Evolutionary conservation across 2,329 filamentous ascomycete genomes (phyloP).

Genomic region (Pochonia chlamydosporia): DNA sequence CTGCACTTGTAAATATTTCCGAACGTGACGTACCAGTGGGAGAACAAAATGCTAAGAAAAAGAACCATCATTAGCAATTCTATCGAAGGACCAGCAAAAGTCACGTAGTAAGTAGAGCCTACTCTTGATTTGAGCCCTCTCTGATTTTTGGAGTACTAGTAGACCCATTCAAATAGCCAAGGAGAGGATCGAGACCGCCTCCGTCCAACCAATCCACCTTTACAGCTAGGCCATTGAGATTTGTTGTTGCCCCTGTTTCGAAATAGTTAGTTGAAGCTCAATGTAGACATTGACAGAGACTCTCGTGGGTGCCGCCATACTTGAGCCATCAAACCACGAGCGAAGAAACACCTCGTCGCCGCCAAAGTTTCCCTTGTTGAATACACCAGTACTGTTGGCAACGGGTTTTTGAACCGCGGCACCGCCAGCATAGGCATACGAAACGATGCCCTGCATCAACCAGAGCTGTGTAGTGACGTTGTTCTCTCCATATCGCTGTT

Average conservation of each 20-base stretch:
- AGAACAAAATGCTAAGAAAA: conserved; percentile 19
- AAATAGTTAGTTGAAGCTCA: too few relatives aligned
- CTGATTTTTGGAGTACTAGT: conserved; percentile 14
- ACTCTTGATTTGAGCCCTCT: conserved; percentile 23
- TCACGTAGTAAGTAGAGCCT: conserved; percentile 5
- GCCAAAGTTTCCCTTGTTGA: conserved; percentile 19
- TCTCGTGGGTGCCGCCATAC: conserved; percentile 7
- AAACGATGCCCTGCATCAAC: conserved; percentile 22
- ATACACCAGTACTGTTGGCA: conserved; percentile 20
- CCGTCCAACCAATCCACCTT: conserved; percentile 24
- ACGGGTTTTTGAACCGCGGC: conserved; percentile 11
- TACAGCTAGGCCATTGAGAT: conserved; percentile 19
- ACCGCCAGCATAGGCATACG: conserved; percentile 22
- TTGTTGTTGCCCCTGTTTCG: conserved; percentile 18
- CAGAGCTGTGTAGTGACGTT: conserved; percentile 18
- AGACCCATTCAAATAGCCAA: conserved; percentile 17
- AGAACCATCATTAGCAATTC: not conserved
- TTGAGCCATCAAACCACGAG: conserved; percentile 25
- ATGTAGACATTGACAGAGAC: not conserved
- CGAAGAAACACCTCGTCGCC: conserved; percentile 17
- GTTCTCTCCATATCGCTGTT: conserved; percentile 16
- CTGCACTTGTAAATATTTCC: conserved; percentile 21
- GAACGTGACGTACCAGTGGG: conserved; percentile 23
- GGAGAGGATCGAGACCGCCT: conserved; percentile 19
- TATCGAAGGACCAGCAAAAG: too few relatives aligned